Evolutionary conservation across 1,284 basidiomycete genomes (phyloP).

Genomic region (Trichosporon coremiiforme): DNA sequence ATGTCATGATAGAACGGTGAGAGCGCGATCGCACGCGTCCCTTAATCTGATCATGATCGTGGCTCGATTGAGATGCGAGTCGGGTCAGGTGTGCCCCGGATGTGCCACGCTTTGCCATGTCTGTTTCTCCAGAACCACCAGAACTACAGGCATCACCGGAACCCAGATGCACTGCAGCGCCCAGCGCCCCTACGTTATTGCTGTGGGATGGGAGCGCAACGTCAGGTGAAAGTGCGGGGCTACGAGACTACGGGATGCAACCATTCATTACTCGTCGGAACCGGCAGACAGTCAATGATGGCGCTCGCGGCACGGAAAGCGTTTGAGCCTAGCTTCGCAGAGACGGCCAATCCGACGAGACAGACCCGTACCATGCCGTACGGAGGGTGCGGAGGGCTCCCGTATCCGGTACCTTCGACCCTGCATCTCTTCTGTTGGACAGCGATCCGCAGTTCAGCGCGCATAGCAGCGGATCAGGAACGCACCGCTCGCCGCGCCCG

Average conservation of each 20-base stretch:
- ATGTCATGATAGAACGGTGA: neutral
- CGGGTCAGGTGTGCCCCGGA: too few species aligned
- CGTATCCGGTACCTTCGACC: too few species aligned
- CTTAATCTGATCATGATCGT: neutral
- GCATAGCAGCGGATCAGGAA: neutral
- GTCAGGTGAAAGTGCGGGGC: too few species aligned
- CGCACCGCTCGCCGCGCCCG: neutral
- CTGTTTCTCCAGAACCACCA: too few species aligned
- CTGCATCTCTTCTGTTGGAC: too few species aligned
- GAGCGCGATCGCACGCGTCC: neutral
- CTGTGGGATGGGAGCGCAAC: too few species aligned
- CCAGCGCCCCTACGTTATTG: too few species aligned
- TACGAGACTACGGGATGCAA: neutral
- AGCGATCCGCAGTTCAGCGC: too few species aligned
- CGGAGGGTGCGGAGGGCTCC: too few species aligned
- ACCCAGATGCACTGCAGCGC: too few species aligned
- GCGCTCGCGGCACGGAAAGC: neutral
- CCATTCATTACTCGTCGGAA: neutral
- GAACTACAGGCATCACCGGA: too few species aligned
- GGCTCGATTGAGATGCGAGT: neutral
- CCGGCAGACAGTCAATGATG: neutral
- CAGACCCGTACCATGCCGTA: neutral
- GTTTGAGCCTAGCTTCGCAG: neutral
- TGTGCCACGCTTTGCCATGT: too few species aligned
- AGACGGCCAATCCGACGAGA: neutral